These are phyloP conservation scores for Melaleuca alternifolia DNA, from an alignment of 345 rosid species.

Conservation along the genomic window DNA sequence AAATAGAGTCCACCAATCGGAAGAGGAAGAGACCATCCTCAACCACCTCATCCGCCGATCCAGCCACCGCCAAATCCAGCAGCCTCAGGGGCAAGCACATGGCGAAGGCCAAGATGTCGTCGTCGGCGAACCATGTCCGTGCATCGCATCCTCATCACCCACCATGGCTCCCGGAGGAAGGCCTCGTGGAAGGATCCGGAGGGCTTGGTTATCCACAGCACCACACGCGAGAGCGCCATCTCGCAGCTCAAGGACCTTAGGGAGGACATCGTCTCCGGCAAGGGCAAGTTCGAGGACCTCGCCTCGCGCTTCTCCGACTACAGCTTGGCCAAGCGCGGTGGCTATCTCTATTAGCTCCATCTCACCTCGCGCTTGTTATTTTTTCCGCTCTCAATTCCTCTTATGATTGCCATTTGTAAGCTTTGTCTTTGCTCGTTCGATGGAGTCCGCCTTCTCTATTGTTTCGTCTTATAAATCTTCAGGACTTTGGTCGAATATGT, in stretches of 20 bases:
- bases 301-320: slow-evolving; percentile 82
- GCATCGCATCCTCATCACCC: slow-evolving; percentile 94
- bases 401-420: background rate
- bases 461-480: background rate
- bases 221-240: slow-evolving; percentile 61
- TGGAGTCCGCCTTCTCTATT: rapidly evolving
- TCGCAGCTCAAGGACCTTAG: slow-evolving; percentile 62
- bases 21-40: slow-evolving; percentile 29
- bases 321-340: slow-evolving; percentile 97
- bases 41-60: slow-evolving; percentile 31
- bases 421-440: rapidly evolving
- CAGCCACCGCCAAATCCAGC: slow-evolving; percentile 2
- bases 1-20: slow-evolving; percentile 50
- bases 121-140: slow-evolving; percentile 44
- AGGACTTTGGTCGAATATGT: background rate
- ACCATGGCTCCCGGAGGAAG: slow-evolving; percentile 84
- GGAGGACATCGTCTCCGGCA: slow-evolving; percentile 71
- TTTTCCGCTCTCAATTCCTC: background rate
- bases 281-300: slow-evolving; percentile 64
- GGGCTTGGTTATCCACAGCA: slow-evolving; percentile 56
- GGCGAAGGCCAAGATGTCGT: slow-evolving; percentile 27
- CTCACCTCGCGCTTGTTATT: background rate
- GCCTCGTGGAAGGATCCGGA: slow-evolving; percentile 99
- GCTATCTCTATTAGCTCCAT: slow-evolving; percentile 62
- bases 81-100: slow-evolving; percentile 8